phyloP scores from a whole-genome alignment of 202 grass and related monocot genomes.

The Dendrocalamus latiflorus region DNA sequence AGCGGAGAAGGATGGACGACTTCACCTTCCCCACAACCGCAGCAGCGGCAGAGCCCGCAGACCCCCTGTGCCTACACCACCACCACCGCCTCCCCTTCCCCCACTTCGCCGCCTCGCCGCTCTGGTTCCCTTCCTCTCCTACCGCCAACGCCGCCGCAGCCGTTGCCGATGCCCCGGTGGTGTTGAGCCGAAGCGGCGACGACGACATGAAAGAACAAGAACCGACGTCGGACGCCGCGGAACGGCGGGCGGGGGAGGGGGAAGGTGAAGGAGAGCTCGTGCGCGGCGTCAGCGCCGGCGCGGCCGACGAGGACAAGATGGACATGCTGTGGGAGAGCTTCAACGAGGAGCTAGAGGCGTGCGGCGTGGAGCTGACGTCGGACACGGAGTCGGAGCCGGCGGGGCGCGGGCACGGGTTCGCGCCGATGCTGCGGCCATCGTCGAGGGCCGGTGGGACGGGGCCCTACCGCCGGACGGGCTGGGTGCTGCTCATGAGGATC shows the following conservation, averaged over 20 bases:
- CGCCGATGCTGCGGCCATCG: constrained; percentile 36
- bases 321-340: constrained; percentile 79
- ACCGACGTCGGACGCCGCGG: neutral
- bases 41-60: neutral
- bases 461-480: constrained; percentile 31
- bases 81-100: constrained; percentile 10
- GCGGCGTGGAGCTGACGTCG: neutral
- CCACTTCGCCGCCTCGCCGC: constrained; percentile 33
- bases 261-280: neutral
- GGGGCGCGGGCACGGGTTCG: constrained; percentile 8
- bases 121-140: constrained; percentile 34
- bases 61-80: neutral
- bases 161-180: neutral
- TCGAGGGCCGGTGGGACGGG: constrained; percentile 20
- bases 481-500: constrained; percentile 53
- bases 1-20: constrained; percentile 7
- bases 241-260: neutral
- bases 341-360: constrained; percentile 50
- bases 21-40: constrained; percentile 45
- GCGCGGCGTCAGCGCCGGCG: neutral
- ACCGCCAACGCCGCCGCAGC: neutral
- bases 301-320: constrained; percentile 56
- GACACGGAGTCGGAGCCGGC: constrained; percentile 21
- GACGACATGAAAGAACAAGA: neutral
- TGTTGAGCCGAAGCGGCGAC: neutral